These are phyloP conservation scores for Lyophyllum shimeji DNA, from an alignment of 768 basidiomycete genomes.

Conservation along the genomic window DNA sequence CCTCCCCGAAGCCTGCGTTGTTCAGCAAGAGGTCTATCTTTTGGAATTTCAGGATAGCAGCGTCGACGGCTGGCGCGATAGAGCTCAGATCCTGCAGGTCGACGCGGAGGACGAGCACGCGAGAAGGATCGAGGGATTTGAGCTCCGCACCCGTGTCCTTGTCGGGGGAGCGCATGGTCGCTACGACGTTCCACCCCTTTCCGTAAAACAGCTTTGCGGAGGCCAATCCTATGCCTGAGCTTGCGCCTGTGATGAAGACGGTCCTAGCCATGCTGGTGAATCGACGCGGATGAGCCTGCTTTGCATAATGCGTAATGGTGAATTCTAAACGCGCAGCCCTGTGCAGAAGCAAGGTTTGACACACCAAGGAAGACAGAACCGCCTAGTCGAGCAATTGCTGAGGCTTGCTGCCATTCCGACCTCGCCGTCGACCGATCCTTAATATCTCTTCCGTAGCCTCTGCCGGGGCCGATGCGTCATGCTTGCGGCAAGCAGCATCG, in stretches of 20 bases:
- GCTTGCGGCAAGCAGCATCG: no score
- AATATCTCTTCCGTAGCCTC: no score
- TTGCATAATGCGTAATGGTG: no score
- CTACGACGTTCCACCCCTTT: conserved; percentile 2
- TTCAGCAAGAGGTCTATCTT: neutral
- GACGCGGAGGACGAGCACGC: neutral
- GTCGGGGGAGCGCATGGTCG: conserved; percentile 1
- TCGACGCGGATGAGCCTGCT: no score
- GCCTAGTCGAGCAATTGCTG: no score
- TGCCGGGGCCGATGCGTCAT: no score
- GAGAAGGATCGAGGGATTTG: neutral
- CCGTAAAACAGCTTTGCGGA: neutral
- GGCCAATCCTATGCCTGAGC: neutral
- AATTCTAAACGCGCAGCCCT: no score
- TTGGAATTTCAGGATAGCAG: neutral
- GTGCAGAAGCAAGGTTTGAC: no score
- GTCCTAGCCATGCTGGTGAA: neutral
- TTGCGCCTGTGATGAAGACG: conserved; percentile 1
- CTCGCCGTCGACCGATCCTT: no score
- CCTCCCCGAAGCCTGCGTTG: neutral
- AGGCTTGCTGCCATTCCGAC: no score
- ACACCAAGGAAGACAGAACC: no score
- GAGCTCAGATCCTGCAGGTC: neutral
- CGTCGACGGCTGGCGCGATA: neutral
- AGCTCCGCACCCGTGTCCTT: neutral